A percentile compares a stretch with the other conserved stretches of the same genome.
phyloP scores from a whole-genome alignment of 2,329 filamentous ascomycete genomes.

The Cryphonectria japonica region DNA sequence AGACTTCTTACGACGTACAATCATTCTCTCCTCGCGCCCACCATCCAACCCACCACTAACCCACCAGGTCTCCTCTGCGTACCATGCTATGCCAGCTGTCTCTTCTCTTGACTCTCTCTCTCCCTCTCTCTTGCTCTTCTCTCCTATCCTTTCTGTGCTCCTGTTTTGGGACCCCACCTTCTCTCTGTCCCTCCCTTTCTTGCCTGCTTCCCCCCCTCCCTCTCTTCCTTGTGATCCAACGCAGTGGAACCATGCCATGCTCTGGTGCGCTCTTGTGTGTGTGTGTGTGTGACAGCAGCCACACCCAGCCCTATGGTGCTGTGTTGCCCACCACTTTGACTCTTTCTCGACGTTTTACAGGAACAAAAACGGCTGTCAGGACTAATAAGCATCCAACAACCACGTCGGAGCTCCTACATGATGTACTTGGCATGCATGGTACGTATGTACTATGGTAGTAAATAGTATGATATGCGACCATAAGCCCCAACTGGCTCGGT shows the following conservation, averaged over 20 bases:
- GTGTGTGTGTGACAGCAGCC: constrained; percentile 4
- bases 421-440: not conserved
- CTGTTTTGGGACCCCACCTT: not conserved
- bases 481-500: not conserved
- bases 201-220: not conserved
- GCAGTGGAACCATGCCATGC: not conserved
- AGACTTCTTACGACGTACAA: not conserved
- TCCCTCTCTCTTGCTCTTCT: not conserved
- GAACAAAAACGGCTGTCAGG: not conserved
- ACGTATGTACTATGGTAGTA: too few species aligned
- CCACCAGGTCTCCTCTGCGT: not conserved
- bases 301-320: constrained; percentile 5
- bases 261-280: not conserved
- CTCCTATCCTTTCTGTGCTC: not conserved
- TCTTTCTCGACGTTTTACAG: not conserved
- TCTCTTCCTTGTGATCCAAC: not conserved
- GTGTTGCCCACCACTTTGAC: not conserved
- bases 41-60: not conserved
- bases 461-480: not conserved
- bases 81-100: constrained; percentile 5
- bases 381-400: not conserved
- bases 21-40: not conserved
- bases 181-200: not conserved
- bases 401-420: not conserved
- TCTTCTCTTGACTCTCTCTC: not conserved